phyloP scores from a whole-genome alignment of 352 stramenopile species.

The Blastocystis sp. region DNA sequence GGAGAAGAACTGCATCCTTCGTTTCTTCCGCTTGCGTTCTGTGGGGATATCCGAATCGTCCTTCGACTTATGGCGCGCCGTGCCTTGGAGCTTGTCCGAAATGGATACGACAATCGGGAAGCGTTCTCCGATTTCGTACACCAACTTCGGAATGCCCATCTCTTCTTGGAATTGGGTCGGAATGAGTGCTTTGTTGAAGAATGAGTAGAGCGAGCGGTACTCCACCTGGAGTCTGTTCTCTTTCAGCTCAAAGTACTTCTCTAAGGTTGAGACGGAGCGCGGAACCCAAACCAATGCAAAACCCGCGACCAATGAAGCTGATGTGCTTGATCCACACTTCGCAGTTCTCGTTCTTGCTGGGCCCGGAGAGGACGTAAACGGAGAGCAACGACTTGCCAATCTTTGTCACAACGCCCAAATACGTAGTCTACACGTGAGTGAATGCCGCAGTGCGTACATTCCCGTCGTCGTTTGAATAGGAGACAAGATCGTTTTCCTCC shows the following conservation, averaged over 20 bases:
- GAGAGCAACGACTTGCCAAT: background rate
- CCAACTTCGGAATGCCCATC: conserved; percentile 60
- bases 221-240: conserved; percentile 25
- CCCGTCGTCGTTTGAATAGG: background rate
- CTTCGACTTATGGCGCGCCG: background rate
- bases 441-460: background rate
- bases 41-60: background rate
- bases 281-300: conserved; percentile 23
- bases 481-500: conserved; percentile 39
- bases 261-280: background rate
- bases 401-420: conserved; percentile 55
- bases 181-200: conserved; percentile 48
- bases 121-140: conserved; percentile 53
- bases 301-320: conserved; percentile 54
- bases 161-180: conserved; percentile 49
- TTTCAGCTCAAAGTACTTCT: conserved; percentile 49
- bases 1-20: background rate
- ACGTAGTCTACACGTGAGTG: background rate
- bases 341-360: background rate
- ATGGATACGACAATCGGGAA: conserved; percentile 45
- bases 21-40: background rate
- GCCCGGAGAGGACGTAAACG: conserved; percentile 19
- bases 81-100: background rate
- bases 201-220: conserved; percentile 38
- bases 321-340: conserved; percentile 44